Conservation (phyloP, 129 eudicot genomes). For the Logfia minima region DNA sequence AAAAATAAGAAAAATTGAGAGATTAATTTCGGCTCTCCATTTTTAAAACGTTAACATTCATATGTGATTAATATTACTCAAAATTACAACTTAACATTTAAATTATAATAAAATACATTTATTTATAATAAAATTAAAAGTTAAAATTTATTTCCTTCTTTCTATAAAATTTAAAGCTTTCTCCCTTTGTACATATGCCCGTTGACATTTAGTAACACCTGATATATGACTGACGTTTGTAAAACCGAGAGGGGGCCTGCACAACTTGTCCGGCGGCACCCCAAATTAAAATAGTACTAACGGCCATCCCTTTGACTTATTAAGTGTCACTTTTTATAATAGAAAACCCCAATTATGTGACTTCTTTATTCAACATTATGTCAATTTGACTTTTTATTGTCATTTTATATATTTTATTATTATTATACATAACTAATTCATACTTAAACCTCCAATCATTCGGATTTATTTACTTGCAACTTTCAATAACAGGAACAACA, state of each 20-base stretch:
- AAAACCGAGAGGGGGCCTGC: neutral
- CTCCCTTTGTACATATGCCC: too few species aligned
- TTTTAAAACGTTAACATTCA: too few species aligned
- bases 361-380: conserved; percentile 23
- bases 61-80: too few species aligned
- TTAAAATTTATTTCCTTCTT: too few species aligned
- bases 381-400: conserved; percentile 28
- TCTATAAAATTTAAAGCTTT: too few species aligned
- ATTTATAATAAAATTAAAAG: too few species aligned
- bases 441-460: conserved; percentile 18
- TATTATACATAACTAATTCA: conserved; percentile 2
- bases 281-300: neutral
- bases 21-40: too few species aligned
- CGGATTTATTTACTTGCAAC: conserved; percentile 5
- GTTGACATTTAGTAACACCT: neutral
- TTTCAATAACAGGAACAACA: too few species aligned
- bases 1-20: too few species aligned
- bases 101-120: too few species aligned
- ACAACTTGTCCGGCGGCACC: conserved; percentile 25
- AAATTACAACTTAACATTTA: too few species aligned
- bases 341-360: conserved; percentile 15
- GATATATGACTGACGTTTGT: neutral
- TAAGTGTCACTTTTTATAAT: conserved; percentile 4
- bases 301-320: conserved; percentile 28
- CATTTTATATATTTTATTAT: neutral